These are phyloP conservation scores for Colletotrichum viniferum DNA, from an alignment of 2,329 filamentous ascomycete species.

Conservation along the genomic window DNA sequence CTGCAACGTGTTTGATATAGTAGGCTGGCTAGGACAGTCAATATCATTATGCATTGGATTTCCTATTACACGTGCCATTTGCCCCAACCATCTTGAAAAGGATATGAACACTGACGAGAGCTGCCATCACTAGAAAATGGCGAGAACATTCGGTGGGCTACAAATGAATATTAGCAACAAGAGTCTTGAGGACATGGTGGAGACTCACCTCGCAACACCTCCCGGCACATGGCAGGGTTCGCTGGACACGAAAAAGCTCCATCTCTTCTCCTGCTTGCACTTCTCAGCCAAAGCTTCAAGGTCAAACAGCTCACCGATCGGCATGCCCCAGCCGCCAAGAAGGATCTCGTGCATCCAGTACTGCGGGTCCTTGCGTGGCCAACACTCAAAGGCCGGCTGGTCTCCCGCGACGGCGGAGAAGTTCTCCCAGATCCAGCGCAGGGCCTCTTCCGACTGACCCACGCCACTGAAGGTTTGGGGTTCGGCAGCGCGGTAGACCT, in stretches of 20 bases:
- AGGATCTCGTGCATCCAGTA: conserved; percentile 45
- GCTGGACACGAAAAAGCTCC: conserved; percentile 43
- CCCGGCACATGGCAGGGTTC: conserved; percentile 38
- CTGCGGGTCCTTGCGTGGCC: conserved; percentile 39
- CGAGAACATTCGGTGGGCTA: conserved; percentile 39
- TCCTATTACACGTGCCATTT: not conserved
- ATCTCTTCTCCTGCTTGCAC: conserved; percentile 36
- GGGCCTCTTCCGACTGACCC: conserved; percentile 49
- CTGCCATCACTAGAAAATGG: conserved; percentile 32
- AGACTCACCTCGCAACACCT: conserved; percentile 26
- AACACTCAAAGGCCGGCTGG: conserved; percentile 56
- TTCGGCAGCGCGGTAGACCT: not conserved
- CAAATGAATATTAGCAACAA: not conserved
- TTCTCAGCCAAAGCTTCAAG: conserved; percentile 38
- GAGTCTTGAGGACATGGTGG: accelerated
- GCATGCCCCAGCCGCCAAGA: conserved; percentile 45
- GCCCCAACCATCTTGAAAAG: not conserved
- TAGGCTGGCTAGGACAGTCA: not conserved
- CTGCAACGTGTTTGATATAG: not conserved
- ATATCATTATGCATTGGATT: not conserved
- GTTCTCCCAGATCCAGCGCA: conserved; percentile 63
- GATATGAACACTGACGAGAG: not conserved
- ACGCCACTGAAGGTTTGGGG: conserved; percentile 40
- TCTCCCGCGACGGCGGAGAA: conserved; percentile 64
- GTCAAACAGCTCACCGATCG: conserved; percentile 47